Percentiles rank a stretch among this genome's conserved stretches.
Evolutionary conservation across 1,284 basidiomycete species (phyloP).

Genomic region (Taiwanofungus camphoratus): DNA sequence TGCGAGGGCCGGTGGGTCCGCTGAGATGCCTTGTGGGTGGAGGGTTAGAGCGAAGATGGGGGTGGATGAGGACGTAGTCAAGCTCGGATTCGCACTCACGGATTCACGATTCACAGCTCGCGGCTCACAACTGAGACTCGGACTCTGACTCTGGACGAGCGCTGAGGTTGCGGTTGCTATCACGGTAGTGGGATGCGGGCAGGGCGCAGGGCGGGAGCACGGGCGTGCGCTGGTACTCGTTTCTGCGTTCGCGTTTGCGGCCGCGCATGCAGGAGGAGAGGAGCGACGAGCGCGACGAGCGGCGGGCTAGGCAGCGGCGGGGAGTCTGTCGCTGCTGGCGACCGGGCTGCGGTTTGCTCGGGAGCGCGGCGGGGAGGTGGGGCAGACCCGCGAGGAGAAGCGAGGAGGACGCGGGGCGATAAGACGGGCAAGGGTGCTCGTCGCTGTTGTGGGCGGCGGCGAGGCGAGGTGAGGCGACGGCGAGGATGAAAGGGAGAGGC

Average conservation of each 20-base stretch:
- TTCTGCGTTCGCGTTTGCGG: conserved; percentile 10
- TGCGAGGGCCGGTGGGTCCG: too few relatives aligned
- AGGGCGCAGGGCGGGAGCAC: conserved; percentile 6
- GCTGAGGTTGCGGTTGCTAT: too few relatives aligned
- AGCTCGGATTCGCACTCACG: too few relatives aligned
- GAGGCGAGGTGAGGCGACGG: conserved; percentile 22
- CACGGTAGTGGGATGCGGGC: too few relatives aligned
- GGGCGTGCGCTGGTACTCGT: neutral
- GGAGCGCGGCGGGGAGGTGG: conserved; percentile 8
- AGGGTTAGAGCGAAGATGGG: too few relatives aligned
- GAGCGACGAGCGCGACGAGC: conserved; percentile 5
- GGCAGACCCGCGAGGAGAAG: conserved; percentile 14
- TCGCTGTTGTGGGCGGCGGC: conserved; percentile 21
- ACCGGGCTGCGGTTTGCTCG: conserved; percentile 2
- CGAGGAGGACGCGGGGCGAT: conserved; percentile 13
- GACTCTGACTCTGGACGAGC: too few relatives aligned
- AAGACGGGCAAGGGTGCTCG: conserved; percentile 15
- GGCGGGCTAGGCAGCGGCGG: conserved; percentile 12
- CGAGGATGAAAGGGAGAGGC: conserved; percentile 1
- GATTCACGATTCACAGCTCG: too few relatives aligned
- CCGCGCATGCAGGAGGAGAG: conserved; percentile 19
- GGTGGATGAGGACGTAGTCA: too few relatives aligned
- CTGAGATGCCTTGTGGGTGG: too few relatives aligned
- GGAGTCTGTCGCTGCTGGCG: conserved; percentile 7
- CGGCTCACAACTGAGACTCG: too few relatives aligned